Conservation (phyloP, 2,329 filamentous ascomycete genomes). For the Penicillium sclerotigenum region DNA sequence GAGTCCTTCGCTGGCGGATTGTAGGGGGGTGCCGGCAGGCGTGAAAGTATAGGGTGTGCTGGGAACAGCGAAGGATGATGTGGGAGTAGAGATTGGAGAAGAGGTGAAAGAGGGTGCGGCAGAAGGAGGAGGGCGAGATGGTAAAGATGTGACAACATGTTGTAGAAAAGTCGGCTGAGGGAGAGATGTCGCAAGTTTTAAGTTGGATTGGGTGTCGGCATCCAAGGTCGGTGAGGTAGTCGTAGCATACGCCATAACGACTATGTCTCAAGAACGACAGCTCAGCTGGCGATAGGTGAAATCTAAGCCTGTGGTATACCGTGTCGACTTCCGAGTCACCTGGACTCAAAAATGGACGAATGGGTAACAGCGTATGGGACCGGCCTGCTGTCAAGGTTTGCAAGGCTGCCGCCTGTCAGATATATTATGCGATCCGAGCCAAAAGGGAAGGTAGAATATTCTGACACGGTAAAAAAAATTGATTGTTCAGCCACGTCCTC, state of each 20-base stretch:
- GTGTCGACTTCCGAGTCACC: slow-evolving; percentile 40
- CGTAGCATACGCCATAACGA: slow-evolving; percentile 40
- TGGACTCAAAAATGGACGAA: slow-evolving; percentile 38
- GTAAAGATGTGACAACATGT: slow-evolving; percentile 35
- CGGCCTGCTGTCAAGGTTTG: slow-evolving; percentile 30
- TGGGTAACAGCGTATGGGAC: slow-evolving; percentile 28
- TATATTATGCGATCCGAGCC: slow-evolving; percentile 33
- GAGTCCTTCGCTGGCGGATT: slow-evolving; percentile 34
- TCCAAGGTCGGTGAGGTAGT: slow-evolving; percentile 36
- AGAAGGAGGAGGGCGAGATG: slow-evolving; percentile 25
- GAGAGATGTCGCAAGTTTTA: slow-evolving; percentile 34
- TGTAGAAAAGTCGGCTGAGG: slow-evolving; percentile 35
- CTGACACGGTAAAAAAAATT: slow-evolving; percentile 28
- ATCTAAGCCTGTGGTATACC: slow-evolving; percentile 28
- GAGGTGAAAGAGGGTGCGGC: slow-evolving; percentile 31
- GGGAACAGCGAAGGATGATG: slow-evolving; percentile 27
- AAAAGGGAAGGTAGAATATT: slow-evolving; percentile 30
- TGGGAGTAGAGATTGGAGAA: slow-evolving; percentile 30
- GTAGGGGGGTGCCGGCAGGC: slow-evolving; percentile 35
- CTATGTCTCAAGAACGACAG: slow-evolving; percentile 29
- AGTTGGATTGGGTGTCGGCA: slow-evolving; percentile 36
- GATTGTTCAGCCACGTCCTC: slow-evolving; percentile 40
- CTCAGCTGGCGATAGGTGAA: slow-evolving; percentile 32
- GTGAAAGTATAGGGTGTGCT: slow-evolving; percentile 35
- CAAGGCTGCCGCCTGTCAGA: slow-evolving; percentile 23